Base-by-base conservation (phyloP, 2,329 filamentous ascomycete species). In the Westerdykella sp. region DNA sequence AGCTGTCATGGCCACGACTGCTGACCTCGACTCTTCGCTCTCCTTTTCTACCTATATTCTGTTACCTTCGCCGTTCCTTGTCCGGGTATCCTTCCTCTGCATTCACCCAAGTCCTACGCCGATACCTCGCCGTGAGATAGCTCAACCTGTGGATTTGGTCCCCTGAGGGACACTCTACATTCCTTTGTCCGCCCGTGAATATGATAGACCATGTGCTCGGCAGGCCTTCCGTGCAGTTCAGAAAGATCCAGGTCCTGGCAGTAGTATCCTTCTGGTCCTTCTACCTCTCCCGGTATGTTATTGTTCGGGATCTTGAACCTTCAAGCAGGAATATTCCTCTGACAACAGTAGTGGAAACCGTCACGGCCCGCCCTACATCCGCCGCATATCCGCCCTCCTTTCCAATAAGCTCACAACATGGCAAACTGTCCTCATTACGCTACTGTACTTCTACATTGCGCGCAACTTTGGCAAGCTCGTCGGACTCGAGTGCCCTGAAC, bases 391-490 rank as follows among this genome's bases (percentile, higher is more conserved):
- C 1, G 76, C 77, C 44, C 70, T 83, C 41, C 76, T 93, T 40
- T 83, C 83, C 5, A 77, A 73, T 39, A 78, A 78, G 45, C 74
- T 96, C 45, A 95, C 90, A 5, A 76, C 85, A 55, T 97, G 93
- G 89, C 93, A 95, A 68, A 87, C 84, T 1, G 78, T 95, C 22
- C 82, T 94, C 50, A 72, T 91, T 37, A 94, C 90, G 35, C 84
- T 96, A 68, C 79, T 96, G 39, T 94, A 89, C 68, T 81, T 97
- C 45, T 98, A 98, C 63, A 78, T 90, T 28, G 83, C 86, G 25
- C 85, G 90, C 45, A 97, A 98, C 69, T 94, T 98, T 57, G 90
- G 87, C 63, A 94, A 94, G 51, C 79, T 98, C 5, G 79, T 95
- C 45, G 87, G 89, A 3, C 79, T 98, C 40, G 89, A 95, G 54